A percentile compares a stretch with the other conserved stretches of the same genome.
phyloP scores from a whole-genome alignment of 2,329 filamentous ascomycete genomes.

The Aspergillus ochraceoroseus region DNA sequence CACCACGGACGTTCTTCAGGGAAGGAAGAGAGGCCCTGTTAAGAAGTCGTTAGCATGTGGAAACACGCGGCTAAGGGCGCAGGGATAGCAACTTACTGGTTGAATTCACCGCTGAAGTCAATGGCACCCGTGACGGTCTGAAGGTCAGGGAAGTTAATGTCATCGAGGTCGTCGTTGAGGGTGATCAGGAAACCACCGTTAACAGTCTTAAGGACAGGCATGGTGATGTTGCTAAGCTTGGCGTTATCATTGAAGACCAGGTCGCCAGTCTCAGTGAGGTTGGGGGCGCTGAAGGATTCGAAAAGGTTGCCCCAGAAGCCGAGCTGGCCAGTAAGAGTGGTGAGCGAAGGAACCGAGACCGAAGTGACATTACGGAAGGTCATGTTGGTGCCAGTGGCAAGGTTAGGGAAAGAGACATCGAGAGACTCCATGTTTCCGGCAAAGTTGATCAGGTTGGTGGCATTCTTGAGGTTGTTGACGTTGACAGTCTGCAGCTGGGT shows the following conservation, averaged over 20 bases:
- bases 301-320: constrained; percentile 73
- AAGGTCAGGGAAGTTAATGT: constrained; percentile 64
- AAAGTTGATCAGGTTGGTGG: constrained; percentile 66
- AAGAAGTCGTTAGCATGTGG: constrained; percentile 30
- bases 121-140: constrained; percentile 70
- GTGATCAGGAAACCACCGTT: constrained; percentile 77
- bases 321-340: constrained; percentile 69
- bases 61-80: not conserved
- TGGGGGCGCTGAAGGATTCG: constrained; percentile 42
- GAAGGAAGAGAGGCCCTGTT: constrained; percentile 65
- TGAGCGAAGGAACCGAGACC: constrained; percentile 68
- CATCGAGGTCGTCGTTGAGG: constrained; percentile 74
- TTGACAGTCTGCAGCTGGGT: constrained; percentile 67
- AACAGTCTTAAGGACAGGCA: constrained; percentile 63
- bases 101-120: constrained; percentile 79
- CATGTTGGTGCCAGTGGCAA: constrained; percentile 73
- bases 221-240: constrained; percentile 65
- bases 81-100: constrained; percentile 58
- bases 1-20: constrained; percentile 64
- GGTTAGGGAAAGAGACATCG: constrained; percentile 68
- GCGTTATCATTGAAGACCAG: constrained; percentile 56
- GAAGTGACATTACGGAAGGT: constrained; percentile 74
- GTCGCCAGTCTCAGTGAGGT: constrained; percentile 48
- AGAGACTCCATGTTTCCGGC: constrained; percentile 74
- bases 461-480: constrained; percentile 68